phyloP scores from a whole-genome alignment of 2,329 filamentous ascomycete species.

The Grosmannia huntii region DNA sequence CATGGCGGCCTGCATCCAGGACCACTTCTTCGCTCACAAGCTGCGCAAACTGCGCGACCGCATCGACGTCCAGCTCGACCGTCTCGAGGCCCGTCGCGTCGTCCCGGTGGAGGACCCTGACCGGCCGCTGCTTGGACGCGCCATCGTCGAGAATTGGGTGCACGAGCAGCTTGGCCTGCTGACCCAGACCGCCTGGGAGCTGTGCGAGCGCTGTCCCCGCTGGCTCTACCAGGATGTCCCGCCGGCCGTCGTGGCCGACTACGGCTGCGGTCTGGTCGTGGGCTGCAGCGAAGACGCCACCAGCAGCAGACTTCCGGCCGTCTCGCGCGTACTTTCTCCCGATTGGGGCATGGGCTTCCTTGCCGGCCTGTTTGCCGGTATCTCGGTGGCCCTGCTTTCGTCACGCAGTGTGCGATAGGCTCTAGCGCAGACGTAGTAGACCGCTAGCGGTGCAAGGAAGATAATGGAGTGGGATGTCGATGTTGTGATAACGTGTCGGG shows the following conservation, averaged over 20 bases:
- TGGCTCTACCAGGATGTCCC: slow-evolving; percentile 1
- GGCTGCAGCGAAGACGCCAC: background rate
- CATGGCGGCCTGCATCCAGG: background rate
- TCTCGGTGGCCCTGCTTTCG: background rate
- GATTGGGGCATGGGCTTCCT: background rate
- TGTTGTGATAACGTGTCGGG: no score
- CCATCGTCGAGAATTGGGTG: background rate
- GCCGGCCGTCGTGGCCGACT: background rate
- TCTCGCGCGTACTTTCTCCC: no score
- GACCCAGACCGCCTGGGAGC: slow-evolving; percentile 1
- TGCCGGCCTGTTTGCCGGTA: background rate
- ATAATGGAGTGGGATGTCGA: no score
- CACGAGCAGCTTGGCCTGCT: background rate
- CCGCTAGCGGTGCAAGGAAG: no score
- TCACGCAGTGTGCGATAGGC: background rate
- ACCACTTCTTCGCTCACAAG: slow-evolving; percentile 2
- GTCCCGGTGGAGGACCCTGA: background rate
- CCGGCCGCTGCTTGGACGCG: background rate
- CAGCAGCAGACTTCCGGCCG: background rate
- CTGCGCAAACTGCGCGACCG: slow-evolving; percentile 1
- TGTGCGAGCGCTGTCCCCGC: background rate
- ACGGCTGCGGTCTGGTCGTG: background rate
- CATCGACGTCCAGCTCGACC: slow-evolving; percentile 1
- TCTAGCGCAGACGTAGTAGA: no score
- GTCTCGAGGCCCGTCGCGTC: background rate